Percentiles rank a stretch among this genome's conserved stretches.
phyloP scores from a whole-genome alignment of 257 asterid genomes.

The Nyctanthes arbortristis region DNA sequence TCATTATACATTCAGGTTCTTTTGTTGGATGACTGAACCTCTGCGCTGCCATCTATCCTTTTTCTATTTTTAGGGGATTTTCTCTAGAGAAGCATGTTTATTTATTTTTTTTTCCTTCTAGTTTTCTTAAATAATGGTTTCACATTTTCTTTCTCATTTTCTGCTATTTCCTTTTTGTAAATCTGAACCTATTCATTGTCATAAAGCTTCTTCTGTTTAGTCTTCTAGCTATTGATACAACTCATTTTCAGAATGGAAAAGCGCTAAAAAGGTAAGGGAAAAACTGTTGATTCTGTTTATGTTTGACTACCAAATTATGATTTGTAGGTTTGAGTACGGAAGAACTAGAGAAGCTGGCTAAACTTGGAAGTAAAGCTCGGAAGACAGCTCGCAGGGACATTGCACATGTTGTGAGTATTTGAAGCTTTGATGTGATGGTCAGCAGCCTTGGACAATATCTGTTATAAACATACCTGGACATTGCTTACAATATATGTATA shows the following conservation, averaged over 20 bases:
- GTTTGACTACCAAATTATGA: neutral
- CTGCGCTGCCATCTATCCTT: neutral
- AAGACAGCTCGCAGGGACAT: constrained; percentile 95
- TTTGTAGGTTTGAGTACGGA: constrained; percentile 70
- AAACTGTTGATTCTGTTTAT: constrained; percentile 2
- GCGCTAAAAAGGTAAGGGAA: constrained; percentile 1
- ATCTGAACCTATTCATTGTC: neutral
- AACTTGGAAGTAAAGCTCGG: constrained; percentile 69
- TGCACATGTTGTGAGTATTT: constrained; percentile 80
- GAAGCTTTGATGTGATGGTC: constrained; percentile 7
- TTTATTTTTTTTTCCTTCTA: neutral
- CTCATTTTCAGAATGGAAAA: constrained; percentile 6
- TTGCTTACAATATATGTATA: too few species aligned
- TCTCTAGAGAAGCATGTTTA: neutral
- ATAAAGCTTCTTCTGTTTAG: neutral
- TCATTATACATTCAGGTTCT: neutral
- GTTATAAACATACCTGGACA: neutral
- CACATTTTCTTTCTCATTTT: neutral
- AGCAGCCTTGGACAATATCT: constrained; percentile 9
- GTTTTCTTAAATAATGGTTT: neutral
- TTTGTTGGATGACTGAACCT: neutral
- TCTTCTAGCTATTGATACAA: constrained; percentile 2
- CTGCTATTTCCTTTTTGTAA: constrained; percentile 8
- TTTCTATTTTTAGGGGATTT: neutral
- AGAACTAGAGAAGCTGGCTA: constrained; percentile 79